These are phyloP conservation scores for Xylaria arbuscula DNA, from an alignment of 2,329 filamentous ascomycete species.

Conservation along the genomic window DNA sequence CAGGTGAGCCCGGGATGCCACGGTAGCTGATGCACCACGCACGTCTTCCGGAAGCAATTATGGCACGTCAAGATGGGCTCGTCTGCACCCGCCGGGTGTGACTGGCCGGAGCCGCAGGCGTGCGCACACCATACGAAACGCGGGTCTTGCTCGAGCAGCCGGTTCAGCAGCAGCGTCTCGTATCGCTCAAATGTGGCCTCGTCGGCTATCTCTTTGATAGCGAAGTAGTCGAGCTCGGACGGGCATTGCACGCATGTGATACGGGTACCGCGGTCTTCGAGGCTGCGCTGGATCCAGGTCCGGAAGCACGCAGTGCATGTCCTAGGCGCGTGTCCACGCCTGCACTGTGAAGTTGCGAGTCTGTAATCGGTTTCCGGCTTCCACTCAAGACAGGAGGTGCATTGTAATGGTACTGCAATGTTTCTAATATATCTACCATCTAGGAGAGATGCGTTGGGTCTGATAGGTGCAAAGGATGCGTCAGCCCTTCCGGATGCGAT, in stretches of 20 bases:
- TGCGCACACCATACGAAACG: constrained; percentile 28
- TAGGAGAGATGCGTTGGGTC: not conserved
- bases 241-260: constrained; percentile 22
- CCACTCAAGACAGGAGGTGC: constrained; percentile 6
- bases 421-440: not conserved
- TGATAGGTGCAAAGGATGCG: not conserved
- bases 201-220: not conserved
- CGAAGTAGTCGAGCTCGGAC: constrained; percentile 1
- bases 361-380: not conserved
- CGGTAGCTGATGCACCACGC: constrained; percentile 8
- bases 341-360: not conserved
- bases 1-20: constrained; percentile 28
- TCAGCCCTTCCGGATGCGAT: too few relatives aligned
- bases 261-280: not conserved
- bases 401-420: not conserved
- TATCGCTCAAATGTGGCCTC: not conserved
- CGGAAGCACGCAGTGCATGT: constrained; percentile 8
- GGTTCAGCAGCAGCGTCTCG: not conserved
- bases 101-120: constrained; percentile 28
- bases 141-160: not conserved
- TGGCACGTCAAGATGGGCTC: constrained; percentile 14
- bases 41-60: constrained; percentile 6
- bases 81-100: not conserved
- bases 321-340: not conserved
- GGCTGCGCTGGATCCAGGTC: constrained; percentile 6